These are phyloP conservation scores for barley (Hordeum vulgare) DNA, from an alignment of 176 grass and related monocot species.

Conservation along the genomic window DNA sequence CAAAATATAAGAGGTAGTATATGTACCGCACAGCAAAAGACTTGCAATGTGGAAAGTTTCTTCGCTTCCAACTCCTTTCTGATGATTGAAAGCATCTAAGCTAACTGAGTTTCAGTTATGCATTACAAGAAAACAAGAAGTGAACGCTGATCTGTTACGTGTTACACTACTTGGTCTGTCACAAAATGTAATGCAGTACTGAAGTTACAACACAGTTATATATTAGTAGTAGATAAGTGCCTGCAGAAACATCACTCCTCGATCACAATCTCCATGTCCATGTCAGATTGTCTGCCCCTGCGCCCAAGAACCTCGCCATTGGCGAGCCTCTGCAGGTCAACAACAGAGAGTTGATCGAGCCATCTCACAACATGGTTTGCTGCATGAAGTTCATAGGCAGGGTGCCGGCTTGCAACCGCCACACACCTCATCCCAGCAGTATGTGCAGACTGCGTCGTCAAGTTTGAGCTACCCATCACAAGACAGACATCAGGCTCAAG, in stretches of 20 bases:
- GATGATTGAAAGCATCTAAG: slow-evolving; percentile 11
- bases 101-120: slow-evolving; percentile 9
- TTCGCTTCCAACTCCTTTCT: slow-evolving; percentile 24
- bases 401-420: slow-evolving; percentile 47
- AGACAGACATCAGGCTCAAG: slow-evolving; percentile 57
- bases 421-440: slow-evolving; percentile 78
- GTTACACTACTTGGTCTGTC: slow-evolving; percentile 5
- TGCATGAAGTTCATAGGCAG: slow-evolving; percentile 57
- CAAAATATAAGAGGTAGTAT: not conserved
- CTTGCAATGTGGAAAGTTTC: slow-evolving; percentile 2
- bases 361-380: slow-evolving; percentile 79
- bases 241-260: slow-evolving; percentile 44
- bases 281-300: slow-evolving; percentile 38
- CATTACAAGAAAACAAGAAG: slow-evolving; percentile 30
- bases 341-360: slow-evolving; percentile 71
- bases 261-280: slow-evolving; percentile 71
- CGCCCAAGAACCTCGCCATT: slow-evolving; percentile 36
- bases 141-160: not conserved
- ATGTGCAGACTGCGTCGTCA: slow-evolving; percentile 40
- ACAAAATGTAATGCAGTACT: slow-evolving; percentile 27
- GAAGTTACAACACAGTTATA: slow-evolving; percentile 15
- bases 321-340: slow-evolving; percentile 44
- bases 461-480: slow-evolving; percentile 65
- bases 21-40: slow-evolving; percentile 18
- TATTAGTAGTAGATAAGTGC: not conserved